Conservation (phyloP, 208 protist species). For the Trypanosoma avium region DNA sequence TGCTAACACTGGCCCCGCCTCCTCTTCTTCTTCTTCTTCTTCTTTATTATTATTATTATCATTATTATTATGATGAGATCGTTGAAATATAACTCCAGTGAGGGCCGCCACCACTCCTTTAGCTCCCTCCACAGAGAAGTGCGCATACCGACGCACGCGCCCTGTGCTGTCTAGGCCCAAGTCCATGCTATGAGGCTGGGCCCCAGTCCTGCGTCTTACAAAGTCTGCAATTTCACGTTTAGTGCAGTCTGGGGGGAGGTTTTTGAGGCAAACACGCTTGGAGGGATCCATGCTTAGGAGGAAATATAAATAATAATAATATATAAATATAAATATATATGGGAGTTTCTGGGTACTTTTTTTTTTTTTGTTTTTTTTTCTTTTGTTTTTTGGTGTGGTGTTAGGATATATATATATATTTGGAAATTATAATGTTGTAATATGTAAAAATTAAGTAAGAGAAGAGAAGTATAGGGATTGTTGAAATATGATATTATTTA, state of each 20-base stretch:
- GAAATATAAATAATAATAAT: too few relatives aligned
- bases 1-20: slow-evolving; percentile 45
- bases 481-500: too few relatives aligned
- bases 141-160: slow-evolving; percentile 64
- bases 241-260: slow-evolving; percentile 73
- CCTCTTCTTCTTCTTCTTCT: too few relatives aligned
- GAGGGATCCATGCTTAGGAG: slow-evolving; percentile 91
- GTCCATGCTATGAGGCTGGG: slow-evolving; percentile 84
- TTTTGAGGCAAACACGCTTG: slow-evolving; percentile 86
- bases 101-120: slow-evolving; percentile 79
- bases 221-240: slow-evolving; percentile 87
- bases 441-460: too few relatives aligned
- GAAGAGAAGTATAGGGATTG: too few relatives aligned
- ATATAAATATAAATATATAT: too few relatives aligned
- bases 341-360: too few relatives aligned
- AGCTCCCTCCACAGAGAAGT: slow-evolving; percentile 84
- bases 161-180: slow-evolving; percentile 65
- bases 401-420: slow-evolving; percentile 16
- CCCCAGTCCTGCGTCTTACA: slow-evolving; percentile 73
- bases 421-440: too few relatives aligned
- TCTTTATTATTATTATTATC: too few relatives aligned
- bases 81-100: slow-evolving; percentile 16
- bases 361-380: too few relatives aligned
- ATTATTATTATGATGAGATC: too few relatives aligned
- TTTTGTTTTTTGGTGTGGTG: too few relatives aligned